phyloP scores from a whole-genome alignment of 192 early-diverging fungal species.

The Backusella sp. region DNA sequence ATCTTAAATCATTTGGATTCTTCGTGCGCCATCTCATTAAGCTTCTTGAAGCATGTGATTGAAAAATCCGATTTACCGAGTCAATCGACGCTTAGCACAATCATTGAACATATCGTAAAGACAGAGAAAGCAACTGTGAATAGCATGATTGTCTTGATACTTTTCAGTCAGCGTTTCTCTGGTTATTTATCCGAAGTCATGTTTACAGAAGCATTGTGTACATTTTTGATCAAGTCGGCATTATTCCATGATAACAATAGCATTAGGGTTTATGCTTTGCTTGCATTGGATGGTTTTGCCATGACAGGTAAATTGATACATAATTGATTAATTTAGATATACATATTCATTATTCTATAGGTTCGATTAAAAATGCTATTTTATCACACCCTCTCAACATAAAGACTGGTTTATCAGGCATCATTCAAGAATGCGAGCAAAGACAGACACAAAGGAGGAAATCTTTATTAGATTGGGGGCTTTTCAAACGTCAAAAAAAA shows the following conservation, averaged over 20 bases:
- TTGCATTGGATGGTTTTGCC: conserved; percentile 53
- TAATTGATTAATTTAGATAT: neutral
- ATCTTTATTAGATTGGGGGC: neutral
- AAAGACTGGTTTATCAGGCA: neutral
- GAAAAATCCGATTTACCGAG: conserved; percentile 50
- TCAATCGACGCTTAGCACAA: conserved; percentile 32
- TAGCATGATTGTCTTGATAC: conserved; percentile 16
- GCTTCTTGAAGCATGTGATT: conserved; percentile 52
- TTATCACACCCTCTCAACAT: conserved; percentile 20
- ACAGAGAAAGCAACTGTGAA: conserved; percentile 17
- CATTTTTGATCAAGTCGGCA: conserved; percentile 37
- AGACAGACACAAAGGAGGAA: neutral
- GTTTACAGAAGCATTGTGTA: conserved; percentile 42
- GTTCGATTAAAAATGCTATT: conserved; percentile 16
- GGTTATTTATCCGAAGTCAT: conserved; percentile 44
- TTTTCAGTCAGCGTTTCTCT: conserved; percentile 23
- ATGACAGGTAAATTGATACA: conserved; percentile 46
- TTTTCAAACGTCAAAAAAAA: neutral
- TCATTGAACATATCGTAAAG: conserved; percentile 39
- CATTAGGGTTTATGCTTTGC: conserved; percentile 45
- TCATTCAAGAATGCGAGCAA: neutral
- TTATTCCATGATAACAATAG: conserved; percentile 26
- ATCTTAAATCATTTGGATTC: conserved; percentile 25
- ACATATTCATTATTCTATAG: conserved; percentile 11
- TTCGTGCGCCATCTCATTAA: conserved; percentile 34